Conservation (phyloP, 768 basidiomycete genomes). For the Amanita fuliginea region DNA sequence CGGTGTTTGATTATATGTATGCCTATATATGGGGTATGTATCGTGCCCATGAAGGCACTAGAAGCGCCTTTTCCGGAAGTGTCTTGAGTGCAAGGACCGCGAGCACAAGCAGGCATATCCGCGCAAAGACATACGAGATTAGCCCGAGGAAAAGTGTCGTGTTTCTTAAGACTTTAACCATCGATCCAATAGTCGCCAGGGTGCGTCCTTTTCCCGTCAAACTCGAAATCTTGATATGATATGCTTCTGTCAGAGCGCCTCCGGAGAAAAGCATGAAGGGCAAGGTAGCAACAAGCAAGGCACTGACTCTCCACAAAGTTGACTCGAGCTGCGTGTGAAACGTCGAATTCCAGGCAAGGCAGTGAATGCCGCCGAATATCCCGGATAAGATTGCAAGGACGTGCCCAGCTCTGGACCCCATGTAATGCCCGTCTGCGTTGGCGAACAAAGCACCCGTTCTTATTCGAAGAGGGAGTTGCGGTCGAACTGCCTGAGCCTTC, state of each 20-base stretch:
- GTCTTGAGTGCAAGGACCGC: background rate
- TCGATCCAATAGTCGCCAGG: background rate
- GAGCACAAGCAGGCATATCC: background rate
- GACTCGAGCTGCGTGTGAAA: conserved; percentile 12
- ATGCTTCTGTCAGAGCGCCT: background rate
- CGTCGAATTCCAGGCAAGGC: conserved; percentile 10
- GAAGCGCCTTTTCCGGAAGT: background rate
- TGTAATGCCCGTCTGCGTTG: background rate
- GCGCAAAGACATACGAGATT: background rate
- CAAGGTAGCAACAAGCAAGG: conserved; percentile 7
- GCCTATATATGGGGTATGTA: background rate
- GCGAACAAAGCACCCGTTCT: background rate
- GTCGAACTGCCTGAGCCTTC: background rate
- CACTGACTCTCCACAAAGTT: conserved; percentile 14
- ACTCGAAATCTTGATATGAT: background rate
- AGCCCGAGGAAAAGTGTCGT: background rate
- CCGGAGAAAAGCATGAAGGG: background rate
- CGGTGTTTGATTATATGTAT: too few species aligned
- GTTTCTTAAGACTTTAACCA: background rate
- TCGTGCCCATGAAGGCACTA: background rate
- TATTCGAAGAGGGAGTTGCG: background rate
- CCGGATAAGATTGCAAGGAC: conserved; percentile 1
- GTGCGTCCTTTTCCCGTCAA: background rate
- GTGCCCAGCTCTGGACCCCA: background rate
- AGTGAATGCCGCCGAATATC: conserved; percentile 14